Base-by-base conservation (phyloP, 176 grass and related monocot species). In the Oryza rufipogon region DNA sequence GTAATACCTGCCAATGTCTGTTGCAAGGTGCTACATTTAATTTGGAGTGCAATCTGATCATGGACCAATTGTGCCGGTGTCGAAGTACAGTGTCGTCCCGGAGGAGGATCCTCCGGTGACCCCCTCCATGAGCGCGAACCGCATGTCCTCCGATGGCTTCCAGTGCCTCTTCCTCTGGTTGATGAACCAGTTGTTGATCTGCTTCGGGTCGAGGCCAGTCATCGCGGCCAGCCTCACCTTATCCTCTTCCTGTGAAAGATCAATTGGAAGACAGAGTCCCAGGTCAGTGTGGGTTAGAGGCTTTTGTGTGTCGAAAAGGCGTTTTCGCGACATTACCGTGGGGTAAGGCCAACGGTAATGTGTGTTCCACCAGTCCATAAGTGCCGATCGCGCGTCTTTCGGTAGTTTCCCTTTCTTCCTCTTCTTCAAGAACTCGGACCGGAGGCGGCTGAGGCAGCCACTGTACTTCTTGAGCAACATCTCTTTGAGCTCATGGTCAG, bases 391-490 rank as follows among this genome's bases (percentile, higher is more conserved):
- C 0, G 93, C 97, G 3, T 96, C 97, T 75, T 95, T 95, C 0
- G 97, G 97, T 8, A 99, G 91, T 76, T 99, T 99, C 64, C 97
- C 97, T 87, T 99, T 99, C 89, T 96, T 99, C 71, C 97, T 87
- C 84, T 99, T 99, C 91, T 99, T 99, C 84, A 91, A 71, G 87
- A 96, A 99, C 70, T 99, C 93, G n/a, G 92, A 91, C 4, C 93
- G 85, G 9, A 99, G 87, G 39, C 88, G 93, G 72, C 88, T 96
- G 13, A 99, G 86, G 36, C 94, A 94, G 28, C 97, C 93, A 1
- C 97, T 94, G 82, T 99, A 99, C 85, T 99, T 99, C 88, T 99
- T 99, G 26, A 94, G 94, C 68, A 99, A 84, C 97, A 99, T 96
- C 76, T 94, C 97, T 87, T 96, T 99, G 3, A 99, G 90, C 70